Base-by-base conservation (phyloP, 139 green algal species). In the Picochlorum costavermella region DNA sequence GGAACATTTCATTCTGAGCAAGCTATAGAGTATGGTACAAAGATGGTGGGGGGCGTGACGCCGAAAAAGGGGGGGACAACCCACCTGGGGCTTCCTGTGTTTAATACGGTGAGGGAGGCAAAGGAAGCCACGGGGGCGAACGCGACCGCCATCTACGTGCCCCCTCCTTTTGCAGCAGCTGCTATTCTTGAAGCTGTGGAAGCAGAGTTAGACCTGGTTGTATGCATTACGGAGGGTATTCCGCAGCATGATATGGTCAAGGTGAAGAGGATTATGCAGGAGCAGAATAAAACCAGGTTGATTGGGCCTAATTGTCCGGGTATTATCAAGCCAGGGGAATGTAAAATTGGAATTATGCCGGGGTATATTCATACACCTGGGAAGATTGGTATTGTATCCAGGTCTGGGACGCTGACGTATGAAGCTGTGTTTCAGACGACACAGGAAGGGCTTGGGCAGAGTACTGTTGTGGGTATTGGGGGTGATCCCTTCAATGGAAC, bases 141-240 rank as follows among this genome's bases (percentile, higher is more conserved):
- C 62, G 94, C 94, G 23, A 86, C 80, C 2, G 92, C 88, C 17
- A 90, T 99, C 57, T 99, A 98, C 62, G 93, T 98, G 33, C 94
- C 94, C 4, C 92, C 94, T 3, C 84, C 93, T 3, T 95, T 95
- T 71, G 94, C 94, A 6, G 93, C 94, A n/a, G 66, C 73, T 14
- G 92, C 93, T 23, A 95, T 98, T 61, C 65, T 97, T 63, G 94
- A 99, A 63, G 87, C 84, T 12, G 78, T 97, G 20, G 83, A 95
- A 63, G 92, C 88, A 6, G 92, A 97, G 80, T 67, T 99, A 33
- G 85, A 95, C 50, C 81, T 99, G 49, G 86, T 97, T 43, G 94
- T 98, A 36, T 98, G 92, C 84, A 98, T 99, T 76, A 99, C 94
- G 9, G 94, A 99, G 73, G 92, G 94, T 67, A 97, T 99, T 61